These are phyloP conservation scores for Auriculariales sp. DNA, from an alignment of 768 basidiomycete species.

Conservation along the genomic window DNA sequence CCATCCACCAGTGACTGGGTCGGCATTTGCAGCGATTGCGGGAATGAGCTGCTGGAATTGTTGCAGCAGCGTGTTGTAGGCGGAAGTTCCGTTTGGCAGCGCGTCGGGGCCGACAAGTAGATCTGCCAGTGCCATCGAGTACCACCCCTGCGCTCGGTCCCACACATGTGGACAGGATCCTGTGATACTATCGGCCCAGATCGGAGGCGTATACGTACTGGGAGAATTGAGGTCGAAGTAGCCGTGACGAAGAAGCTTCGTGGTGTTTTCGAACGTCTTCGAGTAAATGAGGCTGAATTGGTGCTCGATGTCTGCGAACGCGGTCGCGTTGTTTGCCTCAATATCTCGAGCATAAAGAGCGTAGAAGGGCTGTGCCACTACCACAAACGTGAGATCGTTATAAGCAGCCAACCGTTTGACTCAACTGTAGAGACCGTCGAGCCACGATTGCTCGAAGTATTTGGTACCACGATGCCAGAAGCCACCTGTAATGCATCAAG, in stretches of 20 bases:
- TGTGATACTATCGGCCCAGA: slow-evolving; percentile 30
- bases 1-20: slow-evolving; percentile 26
- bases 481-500: no score
- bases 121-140: slow-evolving; percentile 34
- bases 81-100: slow-evolving; percentile 18
- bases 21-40: slow-evolving; percentile 23
- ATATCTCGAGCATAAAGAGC: slow-evolving; percentile 23
- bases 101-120: slow-evolving; percentile 26
- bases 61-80: slow-evolving; percentile 16
- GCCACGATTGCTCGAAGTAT: no score
- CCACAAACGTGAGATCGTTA: no score
- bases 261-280: slow-evolving; percentile 26
- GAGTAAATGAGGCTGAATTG: slow-evolving; percentile 31
- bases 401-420: no score
- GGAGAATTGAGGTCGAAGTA: slow-evolving; percentile 29
- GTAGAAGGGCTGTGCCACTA: slow-evolving; percentile 32
- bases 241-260: slow-evolving; percentile 31
- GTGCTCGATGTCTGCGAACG: slow-evolving; percentile 25
- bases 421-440: slow-evolving; percentile 32
- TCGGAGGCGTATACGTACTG: no score
- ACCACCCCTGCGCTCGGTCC: slow-evolving; percentile 36
- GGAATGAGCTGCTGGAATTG: slow-evolving; percentile 23
- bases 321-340: slow-evolving; percentile 21
- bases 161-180: slow-evolving; percentile 35
- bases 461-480: no score